Conservation (phyloP, 192 early-diverging fungal genomes). For the Backusella macrospora region DNA sequence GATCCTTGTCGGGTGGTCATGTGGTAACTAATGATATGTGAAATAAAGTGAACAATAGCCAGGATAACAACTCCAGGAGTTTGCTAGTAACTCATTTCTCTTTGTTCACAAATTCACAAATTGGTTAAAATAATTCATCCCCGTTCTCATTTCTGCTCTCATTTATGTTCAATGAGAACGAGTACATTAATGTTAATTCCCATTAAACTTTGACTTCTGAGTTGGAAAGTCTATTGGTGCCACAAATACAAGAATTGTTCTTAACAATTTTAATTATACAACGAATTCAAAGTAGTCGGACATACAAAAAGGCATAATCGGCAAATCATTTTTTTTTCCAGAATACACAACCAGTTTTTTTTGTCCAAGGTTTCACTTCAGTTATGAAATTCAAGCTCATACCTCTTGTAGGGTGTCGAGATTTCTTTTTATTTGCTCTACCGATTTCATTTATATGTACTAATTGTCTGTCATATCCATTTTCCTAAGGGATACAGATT, state of each 20-base stretch:
- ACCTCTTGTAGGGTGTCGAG: too few species aligned
- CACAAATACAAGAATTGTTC: not conserved
- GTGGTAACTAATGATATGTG: not conserved
- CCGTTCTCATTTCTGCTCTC: not conserved
- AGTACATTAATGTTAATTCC: not conserved
- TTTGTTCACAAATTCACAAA: constrained; percentile 4
- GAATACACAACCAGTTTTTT: too few species aligned
- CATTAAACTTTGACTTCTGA: not conserved
- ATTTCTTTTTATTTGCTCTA: too few species aligned
- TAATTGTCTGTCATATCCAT: too few species aligned
- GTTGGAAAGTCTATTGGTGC: not conserved
- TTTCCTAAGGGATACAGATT: too few species aligned
- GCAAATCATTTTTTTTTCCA: too few species aligned
- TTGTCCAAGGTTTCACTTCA: too few species aligned
- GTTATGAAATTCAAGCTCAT: too few species aligned
- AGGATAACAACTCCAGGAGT: not conserved
- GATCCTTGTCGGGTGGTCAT: not conserved
- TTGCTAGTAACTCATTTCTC: not conserved
- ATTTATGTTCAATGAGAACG: constrained; percentile 12
- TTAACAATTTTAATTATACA: not conserved
- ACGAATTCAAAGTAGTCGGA: too few species aligned
- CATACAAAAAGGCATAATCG: too few species aligned
- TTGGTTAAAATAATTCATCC: constrained; percentile 1
- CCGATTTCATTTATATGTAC: too few species aligned
- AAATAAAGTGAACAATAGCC: not conserved